phyloP scores from a whole-genome alignment of 352 stramenopile genomes.

The Pythium aquatile region DNA sequence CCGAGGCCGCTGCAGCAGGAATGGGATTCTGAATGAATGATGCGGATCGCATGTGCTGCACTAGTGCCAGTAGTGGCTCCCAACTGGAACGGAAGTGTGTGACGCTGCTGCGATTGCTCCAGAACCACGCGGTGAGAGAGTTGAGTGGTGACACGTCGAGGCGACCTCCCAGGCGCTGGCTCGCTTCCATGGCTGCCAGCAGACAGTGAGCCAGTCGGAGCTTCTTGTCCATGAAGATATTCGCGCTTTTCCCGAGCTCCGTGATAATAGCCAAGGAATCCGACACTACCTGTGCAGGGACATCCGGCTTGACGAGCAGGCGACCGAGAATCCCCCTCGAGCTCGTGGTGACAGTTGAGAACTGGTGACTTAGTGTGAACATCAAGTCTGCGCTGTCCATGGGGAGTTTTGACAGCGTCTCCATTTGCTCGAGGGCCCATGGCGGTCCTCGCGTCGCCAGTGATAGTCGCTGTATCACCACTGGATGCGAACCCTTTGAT shows the following conservation, averaged over 20 bases:
- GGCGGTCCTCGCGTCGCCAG: not conserved
- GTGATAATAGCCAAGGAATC: conserved; percentile 28
- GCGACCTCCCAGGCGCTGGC: not conserved
- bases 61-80: conserved; percentile 19
- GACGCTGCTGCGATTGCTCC: conserved; percentile 27
- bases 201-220: conserved; percentile 25
- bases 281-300: conserved; percentile 6
- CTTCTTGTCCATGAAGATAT: conserved; percentile 22
- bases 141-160: conserved; percentile 29
- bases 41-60: conserved; percentile 23
- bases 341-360: not conserved
- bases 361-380: not conserved
- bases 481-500: not conserved
- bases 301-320: conserved; percentile 11
- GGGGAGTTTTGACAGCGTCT: not conserved
- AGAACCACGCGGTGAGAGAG: conserved; percentile 34
- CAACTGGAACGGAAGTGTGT: conserved; percentile 26
- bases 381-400: not conserved
- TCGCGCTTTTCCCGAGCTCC: conserved; percentile 30
- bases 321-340: conserved; percentile 19
- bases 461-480: not conserved
- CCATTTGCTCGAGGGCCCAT: not conserved
- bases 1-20: not conserved
- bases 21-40: not conserved
- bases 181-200: conserved; percentile 19